Percentiles rank a stretch among this genome's conserved stretches.
Conservation (phyloP, 2,329 filamentous ascomycete species). For the Chaetomium strumarium region DNA sequence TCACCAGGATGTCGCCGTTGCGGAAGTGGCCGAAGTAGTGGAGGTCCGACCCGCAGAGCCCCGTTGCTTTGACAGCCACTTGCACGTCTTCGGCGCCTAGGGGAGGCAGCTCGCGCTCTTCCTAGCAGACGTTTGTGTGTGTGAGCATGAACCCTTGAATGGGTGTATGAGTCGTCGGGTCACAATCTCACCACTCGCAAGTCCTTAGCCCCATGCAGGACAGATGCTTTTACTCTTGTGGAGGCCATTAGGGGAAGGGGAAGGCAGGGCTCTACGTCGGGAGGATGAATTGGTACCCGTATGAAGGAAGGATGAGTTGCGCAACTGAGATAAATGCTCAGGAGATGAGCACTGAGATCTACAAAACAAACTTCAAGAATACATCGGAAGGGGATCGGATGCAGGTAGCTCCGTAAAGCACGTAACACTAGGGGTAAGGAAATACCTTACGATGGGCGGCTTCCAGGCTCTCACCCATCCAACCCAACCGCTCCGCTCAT, state of each 20-base stretch:
- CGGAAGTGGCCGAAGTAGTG: slow-evolving; percentile 62
- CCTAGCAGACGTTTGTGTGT: slow-evolving; percentile 32
- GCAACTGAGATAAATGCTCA: too few relatives aligned
- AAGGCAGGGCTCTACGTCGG: background rate
- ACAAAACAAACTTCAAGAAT: too few relatives aligned
- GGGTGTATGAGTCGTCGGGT: background rate
- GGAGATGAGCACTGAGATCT: too few relatives aligned
- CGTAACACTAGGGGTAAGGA: too few relatives aligned
- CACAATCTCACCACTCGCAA: slow-evolving; percentile 41
- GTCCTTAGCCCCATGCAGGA: slow-evolving; percentile 48
- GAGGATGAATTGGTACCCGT: background rate
- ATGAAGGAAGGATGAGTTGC: background rate
- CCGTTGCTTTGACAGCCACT: slow-evolving; percentile 54
- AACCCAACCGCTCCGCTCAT: too few relatives aligned
- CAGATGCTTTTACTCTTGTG: slow-evolving; percentile 41
- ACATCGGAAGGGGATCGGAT: too few relatives aligned
- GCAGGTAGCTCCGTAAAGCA: too few relatives aligned
- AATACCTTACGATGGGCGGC: too few relatives aligned
- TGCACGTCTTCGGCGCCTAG: slow-evolving; percentile 54
- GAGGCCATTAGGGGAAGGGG: slow-evolving; percentile 19
- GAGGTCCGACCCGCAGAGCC: slow-evolving; percentile 62
- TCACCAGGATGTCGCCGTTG: slow-evolving; percentile 58
- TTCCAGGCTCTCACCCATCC: too few relatives aligned
- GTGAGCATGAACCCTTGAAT: background rate
- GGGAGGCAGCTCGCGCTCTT: slow-evolving; percentile 48